Evolutionary conservation across 2,329 filamentous ascomycete species (phyloP), one percentile per base, ranked within the genome.

Genomic region (Trichoderma lentiforme): DNA sequence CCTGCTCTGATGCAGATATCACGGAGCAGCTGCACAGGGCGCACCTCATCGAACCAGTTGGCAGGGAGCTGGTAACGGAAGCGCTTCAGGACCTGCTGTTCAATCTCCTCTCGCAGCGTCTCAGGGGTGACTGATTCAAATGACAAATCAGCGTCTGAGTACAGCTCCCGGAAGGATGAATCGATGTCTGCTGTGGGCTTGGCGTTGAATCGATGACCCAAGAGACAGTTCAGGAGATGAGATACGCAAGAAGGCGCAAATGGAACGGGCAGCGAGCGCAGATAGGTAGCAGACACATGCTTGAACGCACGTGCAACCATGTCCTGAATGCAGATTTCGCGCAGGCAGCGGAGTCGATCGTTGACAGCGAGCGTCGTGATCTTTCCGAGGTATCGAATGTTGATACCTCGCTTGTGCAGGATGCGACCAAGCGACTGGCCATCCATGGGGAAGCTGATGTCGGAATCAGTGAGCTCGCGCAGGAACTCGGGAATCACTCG

Each of bases 371-470:
- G 86, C 72, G 88, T 85, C 14, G 93, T 92, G 74, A 99, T 83
- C 81, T 91, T 92, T 75, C 96, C 96, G n/a, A 98, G 87, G 81
- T 99, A 99, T 78, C 97, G 90, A 74, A 98, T 88, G 84, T 99
- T 99, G 85, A 99, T 95, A 83, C 96, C 96, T 56, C 95, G 93
- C 86, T 97, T 97, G 86, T 99, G 96, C 79, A 99, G 87, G 66
- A 98, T 88, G 75, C 91, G 90, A 77, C 92, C 93, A 72, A 99
- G 86, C 24, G 95, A 98, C 78, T 93, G 89, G n/a, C 96, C 96
- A 77, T 99, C 97, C 94, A 98, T 98, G 14, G 96, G 96, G 85
- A 98, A 98, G 77, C 95, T 96, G 75, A 97, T 92, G 76, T 99
- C 95, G 7, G 94, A 95, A 75, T 97, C 93, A 79, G 92, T 92